Evolutionary conservation across 345 rosid species (phyloP), one percentile per base, ranked within the genome.

Genomic region (Draba incana): DNA sequence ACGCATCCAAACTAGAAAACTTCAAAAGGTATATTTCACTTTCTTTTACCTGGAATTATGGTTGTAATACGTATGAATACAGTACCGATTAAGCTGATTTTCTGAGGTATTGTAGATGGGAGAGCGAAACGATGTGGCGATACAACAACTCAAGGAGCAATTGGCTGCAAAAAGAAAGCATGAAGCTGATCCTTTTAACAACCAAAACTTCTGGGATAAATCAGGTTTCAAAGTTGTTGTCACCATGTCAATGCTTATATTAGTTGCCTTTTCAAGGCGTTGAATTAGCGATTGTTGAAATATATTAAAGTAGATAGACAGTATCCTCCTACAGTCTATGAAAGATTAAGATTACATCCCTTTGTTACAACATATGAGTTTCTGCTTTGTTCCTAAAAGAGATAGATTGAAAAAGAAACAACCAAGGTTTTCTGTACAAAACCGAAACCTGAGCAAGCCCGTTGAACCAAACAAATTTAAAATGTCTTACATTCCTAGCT

Each of bases 231-330:
- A 90, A 85, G 62, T 88, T 48, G 83, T 88, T 44, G 88, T 82
- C 64, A 88, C 94, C 52, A 74, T 93, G 94, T 94, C 96, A 8
- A 88, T 94, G 99, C 72, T 88, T 82, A 74, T 90, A 61, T 68
- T 87, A 79, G 95, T 88, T 33, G 85, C 81, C 59, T 75, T 90
- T 71, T 88, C 97, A 10, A 93, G 81, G 89, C 84, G 88, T 55
- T 90, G 72, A 81, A 54, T 14, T 10, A 64, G 45, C 53, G 24
- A 53, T 20, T 27, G 39, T 56, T 41, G 48, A 62, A 28, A 49
- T 39, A 6, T 42, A 69, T 39, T 48, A 54, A 53, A 53, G 52
- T 68, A 61, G 78, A 47, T 46, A 27, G 51, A 37, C 64, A 10
- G 31, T 68, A 61, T 46, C 52, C 46, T 75, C n/a, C n/a, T n/a